Percentiles rank a stretch among this genome's conserved stretches.
These are phyloP conservation scores for Candida tropicalis DNA, from an alignment of 1,139 yeast species.

Conservation along the genomic window DNA sequence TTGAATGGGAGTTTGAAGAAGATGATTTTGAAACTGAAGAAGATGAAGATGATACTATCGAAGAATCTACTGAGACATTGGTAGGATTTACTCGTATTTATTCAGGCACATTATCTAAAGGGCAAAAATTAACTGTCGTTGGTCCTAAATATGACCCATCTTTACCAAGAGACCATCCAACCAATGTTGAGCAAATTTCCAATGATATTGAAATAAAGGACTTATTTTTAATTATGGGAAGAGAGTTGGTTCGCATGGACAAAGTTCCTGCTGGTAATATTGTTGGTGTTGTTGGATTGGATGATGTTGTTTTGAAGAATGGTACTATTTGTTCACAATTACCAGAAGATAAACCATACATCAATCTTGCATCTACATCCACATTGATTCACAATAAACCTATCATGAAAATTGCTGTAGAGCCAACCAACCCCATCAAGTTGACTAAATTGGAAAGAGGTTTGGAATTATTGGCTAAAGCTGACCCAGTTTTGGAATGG, in stretches of 20 bases:
- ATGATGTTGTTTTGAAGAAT: slow-evolving; percentile 76
- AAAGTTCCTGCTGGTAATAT: slow-evolving; percentile 94
- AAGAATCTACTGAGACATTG: slow-evolving; percentile 57
- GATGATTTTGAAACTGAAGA: slow-evolving; percentile 39
- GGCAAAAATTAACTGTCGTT: slow-evolving; percentile 72
- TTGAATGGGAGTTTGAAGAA: slow-evolving; percentile 52
- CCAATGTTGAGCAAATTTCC: slow-evolving; percentile 48
- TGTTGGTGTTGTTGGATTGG: slow-evolving; percentile 92
- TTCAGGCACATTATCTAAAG: slow-evolving; percentile 77
- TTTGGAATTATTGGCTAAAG: slow-evolving; percentile 72
- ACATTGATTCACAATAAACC: slow-evolving; percentile 69
- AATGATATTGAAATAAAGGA: slow-evolving; percentile 56
- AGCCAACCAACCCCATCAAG: slow-evolving; percentile 85
- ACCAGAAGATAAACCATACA: slow-evolving; percentile 57
- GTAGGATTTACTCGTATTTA: slow-evolving; percentile 89
- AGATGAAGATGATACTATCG: slow-evolving; percentile 47
- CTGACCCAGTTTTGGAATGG: slow-evolving; percentile 93
- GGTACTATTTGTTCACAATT: slow-evolving; percentile 69
- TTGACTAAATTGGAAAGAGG: slow-evolving; percentile 79
- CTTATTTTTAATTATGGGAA: slow-evolving; percentile 86
- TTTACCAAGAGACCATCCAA: slow-evolving; percentile 51
- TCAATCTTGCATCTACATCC: slow-evolving; percentile 65
- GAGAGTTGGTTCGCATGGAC: slow-evolving; percentile 76
- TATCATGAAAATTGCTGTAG: slow-evolving; percentile 90
- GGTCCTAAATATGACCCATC: slow-evolving; percentile 89